Conservation (phyloP, 192 early-diverging fungal genomes). For the Geranomyces variabilis region DNA sequence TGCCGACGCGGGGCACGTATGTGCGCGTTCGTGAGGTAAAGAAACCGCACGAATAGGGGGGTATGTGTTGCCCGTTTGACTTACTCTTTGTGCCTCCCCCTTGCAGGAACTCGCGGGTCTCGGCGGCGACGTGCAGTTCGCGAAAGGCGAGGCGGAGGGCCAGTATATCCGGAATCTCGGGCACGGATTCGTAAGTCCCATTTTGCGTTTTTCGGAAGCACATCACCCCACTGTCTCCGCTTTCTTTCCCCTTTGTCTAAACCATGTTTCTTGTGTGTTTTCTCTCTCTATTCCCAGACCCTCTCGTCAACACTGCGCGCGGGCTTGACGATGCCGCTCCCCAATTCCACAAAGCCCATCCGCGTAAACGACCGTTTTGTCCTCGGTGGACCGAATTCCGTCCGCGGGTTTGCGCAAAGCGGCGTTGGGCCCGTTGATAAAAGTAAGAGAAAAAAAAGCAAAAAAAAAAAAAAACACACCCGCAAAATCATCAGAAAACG, state of each 20-base stretch:
- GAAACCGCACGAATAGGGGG: not conserved
- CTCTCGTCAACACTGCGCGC: conserved; percentile 52
- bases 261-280: not conserved
- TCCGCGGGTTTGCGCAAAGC: conserved; percentile 86
- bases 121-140: conserved; percentile 78
- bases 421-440: conserved; percentile 87
- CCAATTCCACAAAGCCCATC: conserved; percentile 35
- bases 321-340: conserved; percentile 70
- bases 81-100: too few species aligned
- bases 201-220: too few species aligned
- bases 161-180: conserved; percentile 64
- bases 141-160: conserved; percentile 70
- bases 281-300: conserved; percentile 14
- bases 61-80: conserved; percentile 23
- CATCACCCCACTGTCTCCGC: not conserved
- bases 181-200: conserved; percentile 58
- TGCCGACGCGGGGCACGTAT: conserved; percentile 73
- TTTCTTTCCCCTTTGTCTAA: too few species aligned
- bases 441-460: conserved; percentile 49
- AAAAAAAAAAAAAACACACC: too few species aligned
- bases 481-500: not conserved
- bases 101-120: conserved; percentile 83
- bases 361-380: conserved; percentile 85
- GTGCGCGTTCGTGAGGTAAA: conserved; percentile 31
- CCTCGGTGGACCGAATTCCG: conserved; percentile 82